Evolutionary conservation across 164 flowering plant species (phyloP), one percentile per base, ranked within the genome.

Genomic region (Aristolochia fimbriata): DNA sequence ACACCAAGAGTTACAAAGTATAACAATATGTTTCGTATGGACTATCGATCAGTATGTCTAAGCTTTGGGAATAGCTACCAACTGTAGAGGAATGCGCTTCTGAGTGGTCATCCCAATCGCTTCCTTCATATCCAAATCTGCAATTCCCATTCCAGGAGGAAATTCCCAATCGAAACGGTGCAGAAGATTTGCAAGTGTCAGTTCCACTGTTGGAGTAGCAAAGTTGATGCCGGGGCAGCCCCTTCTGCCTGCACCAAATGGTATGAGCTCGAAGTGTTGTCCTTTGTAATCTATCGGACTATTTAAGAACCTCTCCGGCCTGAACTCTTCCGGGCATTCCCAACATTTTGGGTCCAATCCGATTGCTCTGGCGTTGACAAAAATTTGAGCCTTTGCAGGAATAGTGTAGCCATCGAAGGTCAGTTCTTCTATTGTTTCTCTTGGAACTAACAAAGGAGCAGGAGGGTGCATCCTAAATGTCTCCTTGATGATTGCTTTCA

Each of bases 91-190:
- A 15, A 15, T 15, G 51, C 75, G 77, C 62, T 75, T 72, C 27
- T 53, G 56, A 2, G 53, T 15, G 10, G 78, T 66, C 14, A 78
- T 62, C 8, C 81, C 78, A 49, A n/a, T 3, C 2, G 47, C 64
- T 67, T 85, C 86, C 3, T 60, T 64, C 82, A 81, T 71, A 47
- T 71, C 77, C 21, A 81, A 22, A 48, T 76, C 77, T 21, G 61
- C 77, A 41, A 24, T 60, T 24, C 63, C 65, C 77, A 64, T 46
- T 41, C 85, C 85, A 53, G 67, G 27, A 3, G 50, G 57, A 47
- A 65, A 21, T 11, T 33, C 13, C 62, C 62, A 65, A 17, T 65
- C 68, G 41, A 65, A 51, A 6, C 13, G 4, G 31, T 65, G 57
- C 11, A 65, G 27, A 16, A 65, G 57, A 49, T 58, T 49, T 10